Conservation (phyloP, 352 stramenopile genomes). For the Phytopythium cucurbitacearum region DNA sequence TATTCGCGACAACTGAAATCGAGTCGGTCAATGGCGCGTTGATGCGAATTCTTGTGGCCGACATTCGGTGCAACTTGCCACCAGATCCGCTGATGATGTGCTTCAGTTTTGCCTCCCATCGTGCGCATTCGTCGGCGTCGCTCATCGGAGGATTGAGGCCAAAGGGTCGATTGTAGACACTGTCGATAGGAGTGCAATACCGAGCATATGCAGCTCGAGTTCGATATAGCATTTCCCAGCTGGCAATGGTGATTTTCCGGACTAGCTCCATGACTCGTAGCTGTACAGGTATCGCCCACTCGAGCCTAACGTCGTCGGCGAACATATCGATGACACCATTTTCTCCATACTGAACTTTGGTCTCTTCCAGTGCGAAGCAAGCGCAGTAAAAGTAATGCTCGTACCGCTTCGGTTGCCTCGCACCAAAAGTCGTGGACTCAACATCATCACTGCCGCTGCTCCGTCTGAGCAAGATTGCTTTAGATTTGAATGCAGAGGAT, state of each 20-base stretch:
- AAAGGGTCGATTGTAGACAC: slow-evolving; percentile 52
- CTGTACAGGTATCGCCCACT: slow-evolving; percentile 54
- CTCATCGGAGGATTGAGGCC: slow-evolving; percentile 54
- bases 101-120: slow-evolving; percentile 25
- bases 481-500: background rate
- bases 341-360: slow-evolving; percentile 25
- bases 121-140: slow-evolving; percentile 37
- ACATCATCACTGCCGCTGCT: too few species aligned
- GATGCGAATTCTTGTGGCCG: slow-evolving; percentile 42
- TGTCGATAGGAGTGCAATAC: slow-evolving; percentile 39
- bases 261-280: slow-evolving; percentile 64
- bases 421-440: too few species aligned
- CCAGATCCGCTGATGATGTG: slow-evolving; percentile 62
- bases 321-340: slow-evolving; percentile 71
- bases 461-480: background rate
- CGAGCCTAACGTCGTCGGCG: slow-evolving; percentile 31
- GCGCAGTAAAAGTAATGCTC: slow-evolving; percentile 43
- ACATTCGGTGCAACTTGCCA: slow-evolving; percentile 57
- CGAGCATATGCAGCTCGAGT: slow-evolving; percentile 50
- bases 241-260: slow-evolving; percentile 55
- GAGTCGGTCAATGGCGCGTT: slow-evolving; percentile 25
- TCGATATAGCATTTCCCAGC: slow-evolving; percentile 79
- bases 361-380: slow-evolving; percentile 70
- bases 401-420: background rate
- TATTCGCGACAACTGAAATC: slow-evolving; percentile 24